Evolutionary conservation across 2,329 filamentous ascomycete genomes (phyloP), one percentile per base, ranked within the genome.

Genomic region (Fusarium sublunatum): DNA sequence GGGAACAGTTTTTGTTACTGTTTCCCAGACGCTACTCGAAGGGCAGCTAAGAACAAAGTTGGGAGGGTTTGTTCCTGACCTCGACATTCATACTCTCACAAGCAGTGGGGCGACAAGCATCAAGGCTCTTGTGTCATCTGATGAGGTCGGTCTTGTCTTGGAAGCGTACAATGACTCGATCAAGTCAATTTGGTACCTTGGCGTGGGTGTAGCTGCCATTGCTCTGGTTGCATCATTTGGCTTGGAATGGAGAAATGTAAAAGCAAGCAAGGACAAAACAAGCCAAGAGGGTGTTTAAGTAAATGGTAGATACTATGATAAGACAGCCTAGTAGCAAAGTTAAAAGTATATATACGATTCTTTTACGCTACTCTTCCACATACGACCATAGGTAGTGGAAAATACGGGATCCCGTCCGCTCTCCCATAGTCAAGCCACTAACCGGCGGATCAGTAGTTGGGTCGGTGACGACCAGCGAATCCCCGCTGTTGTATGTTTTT

Each of bases 101-200:
- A 63, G 43, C 7, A 59, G 43, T 13, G 60, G 60, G 4, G 59
- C 60, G 0, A 39, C 53, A 1, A 50, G 19, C 11, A 38, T 63
- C 5, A 26, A 31, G 38, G 36, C 41, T 1, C 13, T 50, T 2
- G 60, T 63, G 2, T 41, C 59, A 4, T 35, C 34, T 0, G 59
- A 59, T 5, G 54, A 63, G 4, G 4, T 44, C 1, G 28, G 22
- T 2, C 3, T 54, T 9, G 43, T 49, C 0, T 11, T 63, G 24
- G 25, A 29, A 1, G 60, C 59, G 2, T 63, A 63, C 1, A 64
- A 63, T 9, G 44, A 59, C 12, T 58, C 58, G 0, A 63, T 63
- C 47, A 32, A 24, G 3, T 43, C 53, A 0, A 54, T 63, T 1
- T 63, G 58, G 58, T 63, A 59, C 32, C 40, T 58, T 5, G 47